These are phyloP conservation scores for Candolleomyces eurysporus DNA, from an alignment of 768 basidiomycete species.

Conservation along the genomic window DNA sequence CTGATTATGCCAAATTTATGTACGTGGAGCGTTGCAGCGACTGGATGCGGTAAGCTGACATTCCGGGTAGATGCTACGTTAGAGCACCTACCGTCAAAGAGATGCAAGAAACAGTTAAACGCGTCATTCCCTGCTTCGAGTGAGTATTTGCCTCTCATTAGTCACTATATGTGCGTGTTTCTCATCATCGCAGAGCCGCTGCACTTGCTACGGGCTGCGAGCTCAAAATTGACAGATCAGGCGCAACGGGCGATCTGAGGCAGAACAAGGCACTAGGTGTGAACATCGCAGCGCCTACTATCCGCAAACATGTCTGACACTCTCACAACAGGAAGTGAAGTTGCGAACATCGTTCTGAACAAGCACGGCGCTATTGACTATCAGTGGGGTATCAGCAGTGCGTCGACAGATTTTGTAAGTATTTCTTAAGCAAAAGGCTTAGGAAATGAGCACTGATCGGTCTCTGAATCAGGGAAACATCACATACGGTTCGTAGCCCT, in stretches of 20 bases:
- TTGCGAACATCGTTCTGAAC: constrained; percentile 56
- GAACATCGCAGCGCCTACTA: neutral
- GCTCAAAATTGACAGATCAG: constrained; percentile 36
- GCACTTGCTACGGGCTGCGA: constrained; percentile 65
- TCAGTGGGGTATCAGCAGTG: constrained; percentile 63
- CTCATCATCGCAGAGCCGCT: constrained; percentile 49
- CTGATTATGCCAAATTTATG: constrained; percentile 75
- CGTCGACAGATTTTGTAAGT: constrained; percentile 83
- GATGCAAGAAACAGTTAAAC: constrained; percentile 51
- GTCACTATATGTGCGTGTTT: neutral
- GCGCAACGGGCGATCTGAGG: constrained; percentile 52
- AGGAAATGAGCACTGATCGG: neutral
- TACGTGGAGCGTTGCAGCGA: constrained; percentile 27
- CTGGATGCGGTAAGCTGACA: neutral
- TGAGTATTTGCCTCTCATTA: constrained; percentile 26
- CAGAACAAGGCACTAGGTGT: constrained; percentile 67
- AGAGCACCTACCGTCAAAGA: constrained; percentile 70
- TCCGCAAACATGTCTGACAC: neutral
- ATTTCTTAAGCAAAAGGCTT: neutral
- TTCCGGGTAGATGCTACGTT: constrained; percentile 55
- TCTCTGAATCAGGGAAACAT: constrained; percentile 58
- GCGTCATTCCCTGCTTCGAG: constrained; percentile 74
- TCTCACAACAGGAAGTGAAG: constrained; percentile 53
- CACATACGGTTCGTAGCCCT: constrained; percentile 53
- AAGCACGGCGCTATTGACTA: constrained; percentile 64